Evolutionary conservation across 2,329 filamentous ascomycete genomes (phyloP).

Genomic region (Aspergillus latus): DNA sequence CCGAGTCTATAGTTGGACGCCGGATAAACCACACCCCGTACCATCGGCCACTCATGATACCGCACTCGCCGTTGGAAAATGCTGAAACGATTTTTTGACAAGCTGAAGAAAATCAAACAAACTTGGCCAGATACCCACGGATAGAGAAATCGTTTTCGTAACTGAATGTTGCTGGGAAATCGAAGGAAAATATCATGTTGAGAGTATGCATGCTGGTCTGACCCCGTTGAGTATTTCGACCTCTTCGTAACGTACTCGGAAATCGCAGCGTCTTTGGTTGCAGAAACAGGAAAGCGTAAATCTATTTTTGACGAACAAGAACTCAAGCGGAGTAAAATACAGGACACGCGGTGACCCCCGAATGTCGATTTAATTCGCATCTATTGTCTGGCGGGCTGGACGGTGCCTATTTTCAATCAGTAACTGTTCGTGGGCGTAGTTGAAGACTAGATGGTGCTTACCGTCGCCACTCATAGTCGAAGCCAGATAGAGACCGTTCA

Average conservation of each 20-base stretch:
- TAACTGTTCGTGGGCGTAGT: neutral
- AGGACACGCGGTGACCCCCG: neutral
- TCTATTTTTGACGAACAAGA: constrained; percentile 1
- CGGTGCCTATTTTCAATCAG: constrained; percentile 46
- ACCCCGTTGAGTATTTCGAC: constrained; percentile 4
- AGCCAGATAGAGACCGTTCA: constrained; percentile 50
- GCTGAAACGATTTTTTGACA: constrained; percentile 24
- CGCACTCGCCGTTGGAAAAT: constrained; percentile 33
- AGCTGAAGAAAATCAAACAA: constrained; percentile 14
- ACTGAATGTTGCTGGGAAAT: constrained; percentile 13
- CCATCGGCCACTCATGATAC: constrained; percentile 36
- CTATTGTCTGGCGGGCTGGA: constrained; percentile 57
- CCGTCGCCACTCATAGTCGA: constrained; percentile 51
- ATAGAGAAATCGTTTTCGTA: constrained; percentile 21
- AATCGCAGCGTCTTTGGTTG: neutral
- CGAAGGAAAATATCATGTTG: constrained; percentile 9
- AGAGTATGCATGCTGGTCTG: constrained; percentile 2
- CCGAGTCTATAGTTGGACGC: constrained; percentile 46
- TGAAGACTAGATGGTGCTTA: constrained; percentile 25
- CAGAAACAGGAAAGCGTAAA: neutral
- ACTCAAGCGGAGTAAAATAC: neutral
- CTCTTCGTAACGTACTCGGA: neutral
- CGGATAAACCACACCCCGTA: constrained; percentile 38
- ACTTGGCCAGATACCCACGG: constrained; percentile 15
- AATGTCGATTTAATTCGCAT: constrained; percentile 24